Evolutionary conservation across 306 rosid genomes (phyloP), one percentile per base, ranked within the genome.

Genomic region (Hippophae rhamnoides): DNA sequence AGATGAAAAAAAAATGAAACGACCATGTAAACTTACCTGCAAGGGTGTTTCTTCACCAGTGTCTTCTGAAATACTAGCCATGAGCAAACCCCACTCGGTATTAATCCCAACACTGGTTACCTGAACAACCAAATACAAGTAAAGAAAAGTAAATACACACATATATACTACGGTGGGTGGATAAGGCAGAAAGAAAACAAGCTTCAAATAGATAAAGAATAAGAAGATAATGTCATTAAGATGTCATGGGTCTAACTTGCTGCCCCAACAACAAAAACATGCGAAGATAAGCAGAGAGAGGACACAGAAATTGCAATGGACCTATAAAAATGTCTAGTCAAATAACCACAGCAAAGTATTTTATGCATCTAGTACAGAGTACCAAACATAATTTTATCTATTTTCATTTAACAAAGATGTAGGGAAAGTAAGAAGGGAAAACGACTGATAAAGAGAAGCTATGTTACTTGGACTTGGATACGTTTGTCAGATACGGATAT

Each of bases 61-160:
- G 78, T 93, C 99, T 74, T 93, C 99, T 18, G 97, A 84, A 74
- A 93, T 93, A 75, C 95, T 93, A 70, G 99, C 93, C 99, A 93
- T 93, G 41, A 93, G 90, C 79, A 93, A 81, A 61, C 99, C 97
- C 97, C 97, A 93, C 73, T 93, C 99, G 50, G 99, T 93, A 80
- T 93, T 89, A 54, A 78, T 14, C 61, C 99, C 99, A 70, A 93
- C 99, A 75, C 94, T 75, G 0, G 89, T 84, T 46, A 89, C 99
- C 99, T 93, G 61, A 48, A 11, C 66, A 65, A 69, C 46, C 1
- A 68, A 64, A 8, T 12, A 12, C 1, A 48, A 13, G 7, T 10
- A 11, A 2, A 10, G 3, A 13, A 9, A 48, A 5, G 13, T 48
- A 2, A 46, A 13, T 7, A 10, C 23, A 13, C 13, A 10, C 52